A percentile compares a stretch with the other conserved stretches of the same genome.
Evolutionary conservation across 2,329 filamentous ascomycete species (phyloP).

Genomic region (Leptodontidium sp.): DNA sequence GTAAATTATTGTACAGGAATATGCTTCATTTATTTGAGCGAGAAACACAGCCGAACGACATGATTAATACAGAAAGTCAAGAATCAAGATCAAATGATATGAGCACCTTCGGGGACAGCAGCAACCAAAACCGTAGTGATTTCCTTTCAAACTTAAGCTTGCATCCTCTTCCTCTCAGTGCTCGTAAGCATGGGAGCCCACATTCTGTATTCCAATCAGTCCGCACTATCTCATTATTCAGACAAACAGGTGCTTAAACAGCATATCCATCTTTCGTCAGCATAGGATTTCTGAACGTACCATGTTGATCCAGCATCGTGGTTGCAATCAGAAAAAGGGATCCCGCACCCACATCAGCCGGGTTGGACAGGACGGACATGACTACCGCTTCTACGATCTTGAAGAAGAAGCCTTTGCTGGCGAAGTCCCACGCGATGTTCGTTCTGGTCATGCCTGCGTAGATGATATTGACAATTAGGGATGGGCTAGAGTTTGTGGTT

Average conservation of each 20-base stretch:
- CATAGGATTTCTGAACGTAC: constrained; percentile 9
- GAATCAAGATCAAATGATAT: not conserved
- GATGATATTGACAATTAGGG: constrained; percentile 24
- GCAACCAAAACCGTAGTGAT: not conserved
- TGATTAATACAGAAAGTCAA: too few relatives aligned
- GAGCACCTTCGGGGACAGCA: not conserved
- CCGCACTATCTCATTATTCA: not conserved
- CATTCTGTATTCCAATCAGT: not conserved
- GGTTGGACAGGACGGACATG: not conserved
- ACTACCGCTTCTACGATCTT: not conserved
- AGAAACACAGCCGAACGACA: too few relatives aligned
- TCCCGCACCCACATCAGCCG: constrained; percentile 1
- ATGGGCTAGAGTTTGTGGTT: not conserved
- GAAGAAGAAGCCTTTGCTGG: constrained; percentile 5
- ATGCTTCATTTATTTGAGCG: too few relatives aligned
- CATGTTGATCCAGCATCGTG: not conserved
- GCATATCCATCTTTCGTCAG: not conserved
- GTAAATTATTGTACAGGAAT: too few relatives aligned
- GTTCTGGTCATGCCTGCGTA: constrained; percentile 28
- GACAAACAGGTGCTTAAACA: not conserved
- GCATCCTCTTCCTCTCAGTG: constrained; percentile 23
- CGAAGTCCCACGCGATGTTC: constrained; percentile 26
- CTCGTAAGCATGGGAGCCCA: constrained; percentile 7
- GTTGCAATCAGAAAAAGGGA: not conserved
- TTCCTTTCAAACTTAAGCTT: constrained; percentile 24